Percentiles rank a stretch among this genome's conserved stretches.
Evolutionary conservation across 2,329 filamentous ascomycete species (phyloP).

Genomic region (Phaeosphaeria sp.): DNA sequence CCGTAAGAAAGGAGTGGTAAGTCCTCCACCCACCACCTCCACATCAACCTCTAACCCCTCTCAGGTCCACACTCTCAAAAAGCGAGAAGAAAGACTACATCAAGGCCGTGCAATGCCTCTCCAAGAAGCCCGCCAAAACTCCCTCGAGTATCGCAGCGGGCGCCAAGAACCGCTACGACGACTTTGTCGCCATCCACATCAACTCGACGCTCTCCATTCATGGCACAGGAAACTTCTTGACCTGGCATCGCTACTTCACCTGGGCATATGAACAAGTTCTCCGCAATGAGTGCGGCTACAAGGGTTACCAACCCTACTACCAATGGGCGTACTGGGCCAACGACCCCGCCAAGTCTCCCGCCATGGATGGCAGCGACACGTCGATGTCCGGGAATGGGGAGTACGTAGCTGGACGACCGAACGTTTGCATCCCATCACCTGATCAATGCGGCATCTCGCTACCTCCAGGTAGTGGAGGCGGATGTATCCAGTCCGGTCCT

Average conservation of each 20-base stretch:
- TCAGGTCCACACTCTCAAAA: background rate
- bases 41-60: background rate
- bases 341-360: conserved; percentile 55
- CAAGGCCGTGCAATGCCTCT: conserved; percentile 39
- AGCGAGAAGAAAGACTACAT: conserved; percentile 35
- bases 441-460: conserved; percentile 42
- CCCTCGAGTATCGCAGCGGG: conserved; percentile 29
- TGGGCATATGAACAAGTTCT: conserved; percentile 53
- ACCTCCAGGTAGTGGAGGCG: conserved; percentile 62
- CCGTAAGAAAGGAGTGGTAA: conserved; percentile 54
- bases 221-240: conserved; percentile 42
- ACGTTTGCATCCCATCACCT: conserved; percentile 34
- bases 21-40: background rate
- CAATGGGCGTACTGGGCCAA: conserved; percentile 59
- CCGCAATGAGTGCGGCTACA: conserved; percentile 52
- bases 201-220: conserved; percentile 32
- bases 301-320: conserved; percentile 56
- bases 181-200: conserved; percentile 1
- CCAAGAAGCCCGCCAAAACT: conserved; percentile 30
- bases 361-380: conserved; percentile 63
- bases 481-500: conserved; percentile 61
- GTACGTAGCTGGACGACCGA: conserved; percentile 34
- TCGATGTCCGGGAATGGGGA: conserved; percentile 57
- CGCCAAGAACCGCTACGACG: conserved; percentile 33
- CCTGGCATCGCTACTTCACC: conserved; percentile 53